Percentiles rank a stretch among this genome's conserved stretches.
These are phyloP conservation scores for Curvularia verruculosa DNA, from an alignment of 2,329 filamentous ascomycete genomes.

Conservation along the genomic window DNA sequence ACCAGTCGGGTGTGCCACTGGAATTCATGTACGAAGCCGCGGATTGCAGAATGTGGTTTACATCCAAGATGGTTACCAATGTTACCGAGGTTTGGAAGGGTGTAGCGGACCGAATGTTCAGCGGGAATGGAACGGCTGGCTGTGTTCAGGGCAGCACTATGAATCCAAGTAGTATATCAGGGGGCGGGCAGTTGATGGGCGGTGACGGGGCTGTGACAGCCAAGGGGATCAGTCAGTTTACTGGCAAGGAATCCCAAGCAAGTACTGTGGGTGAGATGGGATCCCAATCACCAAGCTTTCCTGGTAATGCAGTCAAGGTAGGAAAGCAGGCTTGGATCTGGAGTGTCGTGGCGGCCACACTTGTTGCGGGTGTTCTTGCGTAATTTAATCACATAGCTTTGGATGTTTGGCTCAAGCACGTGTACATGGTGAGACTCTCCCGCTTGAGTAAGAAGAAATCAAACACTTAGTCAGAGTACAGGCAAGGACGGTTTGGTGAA, in stretches of 20 bases:
- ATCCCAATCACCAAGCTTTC: background rate
- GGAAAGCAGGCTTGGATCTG: background rate
- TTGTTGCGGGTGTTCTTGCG: background rate
- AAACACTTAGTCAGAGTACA: too few species aligned
- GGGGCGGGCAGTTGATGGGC: constrained; percentile 39
- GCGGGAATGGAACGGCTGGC: constrained; percentile 24
- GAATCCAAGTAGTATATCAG: constrained; percentile 36
- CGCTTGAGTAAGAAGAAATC: background rate
- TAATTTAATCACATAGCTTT: background rate
- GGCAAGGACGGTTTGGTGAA: background rate
- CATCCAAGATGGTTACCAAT: constrained; percentile 42
- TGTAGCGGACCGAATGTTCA: constrained; percentile 47
- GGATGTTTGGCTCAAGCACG: background rate
- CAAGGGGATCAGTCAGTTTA: constrained; percentile 12
- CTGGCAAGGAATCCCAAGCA: background rate
- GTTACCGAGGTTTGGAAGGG: constrained; percentile 49
- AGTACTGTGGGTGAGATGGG: background rate
- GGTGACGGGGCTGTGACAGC: constrained; percentile 27
- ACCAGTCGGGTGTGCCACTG: constrained; percentile 46
- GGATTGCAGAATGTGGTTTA: constrained; percentile 51
- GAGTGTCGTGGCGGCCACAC: background rate
- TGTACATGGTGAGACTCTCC: background rate
- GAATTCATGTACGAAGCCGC: constrained; percentile 53
- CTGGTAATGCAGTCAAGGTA: background rate
- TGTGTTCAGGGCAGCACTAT: constrained; percentile 43